Evolutionary conservation across 2,329 filamentous ascomycete genomes (phyloP).

Genomic region (Sporothrix pallida): DNA sequence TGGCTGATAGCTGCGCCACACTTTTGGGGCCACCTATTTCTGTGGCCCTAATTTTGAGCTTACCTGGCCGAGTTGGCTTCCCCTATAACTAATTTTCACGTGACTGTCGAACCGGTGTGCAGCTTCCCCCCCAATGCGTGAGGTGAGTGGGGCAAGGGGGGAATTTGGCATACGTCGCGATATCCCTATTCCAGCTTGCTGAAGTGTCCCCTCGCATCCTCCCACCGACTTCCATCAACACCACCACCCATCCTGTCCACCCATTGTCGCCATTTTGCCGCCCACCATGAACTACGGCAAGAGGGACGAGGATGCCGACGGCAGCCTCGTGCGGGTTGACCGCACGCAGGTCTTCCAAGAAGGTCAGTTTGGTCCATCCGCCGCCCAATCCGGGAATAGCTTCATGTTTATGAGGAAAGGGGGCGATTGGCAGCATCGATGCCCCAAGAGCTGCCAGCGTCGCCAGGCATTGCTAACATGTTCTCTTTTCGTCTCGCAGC

Average conservation of each 20-base stretch:
- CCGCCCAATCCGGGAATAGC: conserved; percentile 28
- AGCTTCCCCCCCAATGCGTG: conserved; percentile 24
- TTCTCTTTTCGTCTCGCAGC: conserved; percentile 58
- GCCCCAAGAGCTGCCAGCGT: neutral
- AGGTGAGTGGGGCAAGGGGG: conserved; percentile 38
- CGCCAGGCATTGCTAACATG: neutral
- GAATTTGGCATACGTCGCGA: conserved; percentile 39
- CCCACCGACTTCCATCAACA: conserved; percentile 22
- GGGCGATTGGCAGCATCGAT: neutral
- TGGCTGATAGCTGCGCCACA: conserved; percentile 6
- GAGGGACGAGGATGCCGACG: conserved; percentile 97
- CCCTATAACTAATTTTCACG: neutral
- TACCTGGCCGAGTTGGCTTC: neutral
- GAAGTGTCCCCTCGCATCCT: conserved; percentile 29
- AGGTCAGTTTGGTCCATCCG: conserved; percentile 63
- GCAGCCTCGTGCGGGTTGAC: conserved; percentile 94
- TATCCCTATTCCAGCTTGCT: conserved; percentile 37
- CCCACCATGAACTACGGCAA: conserved; percentile 93
- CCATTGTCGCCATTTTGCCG: conserved; percentile 36
- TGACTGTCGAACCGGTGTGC: conserved; percentile 29
- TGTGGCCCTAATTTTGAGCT: conserved; percentile 10
- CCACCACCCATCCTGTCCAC: conserved; percentile 23
- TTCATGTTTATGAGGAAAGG: conserved; percentile 17
- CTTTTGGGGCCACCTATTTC: neutral
- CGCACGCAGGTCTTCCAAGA: conserved; percentile 98